A percentile compares a stretch with the other conserved stretches of the same genome.
These are phyloP conservation scores for Penicillium longicatenatum DNA, from an alignment of 495 filamentous ascomycete genomes.

Conservation along the genomic window DNA sequence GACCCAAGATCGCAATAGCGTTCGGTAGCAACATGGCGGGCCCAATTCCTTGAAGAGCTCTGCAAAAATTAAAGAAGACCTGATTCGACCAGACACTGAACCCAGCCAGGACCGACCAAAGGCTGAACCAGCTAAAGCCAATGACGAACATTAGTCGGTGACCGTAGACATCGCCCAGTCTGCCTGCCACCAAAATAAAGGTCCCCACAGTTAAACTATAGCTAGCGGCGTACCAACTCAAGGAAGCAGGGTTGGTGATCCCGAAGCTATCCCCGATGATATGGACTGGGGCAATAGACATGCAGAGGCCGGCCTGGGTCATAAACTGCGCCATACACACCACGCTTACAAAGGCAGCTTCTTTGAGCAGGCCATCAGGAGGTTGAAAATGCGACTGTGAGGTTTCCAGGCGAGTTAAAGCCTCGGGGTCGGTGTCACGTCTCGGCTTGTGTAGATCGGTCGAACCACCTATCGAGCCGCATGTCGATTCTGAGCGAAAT, in stretches of 20 bases:
- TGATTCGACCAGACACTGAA: conserved; percentile 36
- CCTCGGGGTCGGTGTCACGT: conserved; percentile 16
- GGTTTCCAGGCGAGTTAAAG: conserved; percentile 19
- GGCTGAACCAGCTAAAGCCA: conserved; percentile 62
- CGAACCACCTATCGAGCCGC: neutral
- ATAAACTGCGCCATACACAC: conserved; percentile 51
- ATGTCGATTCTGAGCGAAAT: too few relatives aligned
- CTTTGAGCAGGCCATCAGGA: conserved; percentile 19
- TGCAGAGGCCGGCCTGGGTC: conserved; percentile 41
- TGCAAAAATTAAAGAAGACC: conserved; percentile 47
- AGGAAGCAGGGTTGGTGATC: conserved; percentile 33
- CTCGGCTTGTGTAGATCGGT: conserved; percentile 12
- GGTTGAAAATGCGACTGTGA: conserved; percentile 19
- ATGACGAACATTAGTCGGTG: conserved; percentile 61
- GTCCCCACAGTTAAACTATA: conserved; percentile 62
- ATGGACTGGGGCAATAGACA: conserved; percentile 41
- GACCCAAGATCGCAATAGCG: conserved; percentile 48
- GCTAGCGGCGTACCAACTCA: conserved; percentile 52
- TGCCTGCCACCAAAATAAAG: conserved; percentile 64
- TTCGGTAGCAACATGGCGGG: conserved; percentile 54
- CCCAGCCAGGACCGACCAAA: conserved; percentile 63
- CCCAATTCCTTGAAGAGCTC: conserved; percentile 55
- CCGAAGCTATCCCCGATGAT: conserved; percentile 50
- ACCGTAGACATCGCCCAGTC: conserved; percentile 66
- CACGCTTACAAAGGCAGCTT: conserved; percentile 44